A percentile compares a stretch with the other conserved stretches of the same genome.
Evolutionary conservation across 805 yeast species (phyloP).

Genomic region (Torulaspora indica): DNA sequence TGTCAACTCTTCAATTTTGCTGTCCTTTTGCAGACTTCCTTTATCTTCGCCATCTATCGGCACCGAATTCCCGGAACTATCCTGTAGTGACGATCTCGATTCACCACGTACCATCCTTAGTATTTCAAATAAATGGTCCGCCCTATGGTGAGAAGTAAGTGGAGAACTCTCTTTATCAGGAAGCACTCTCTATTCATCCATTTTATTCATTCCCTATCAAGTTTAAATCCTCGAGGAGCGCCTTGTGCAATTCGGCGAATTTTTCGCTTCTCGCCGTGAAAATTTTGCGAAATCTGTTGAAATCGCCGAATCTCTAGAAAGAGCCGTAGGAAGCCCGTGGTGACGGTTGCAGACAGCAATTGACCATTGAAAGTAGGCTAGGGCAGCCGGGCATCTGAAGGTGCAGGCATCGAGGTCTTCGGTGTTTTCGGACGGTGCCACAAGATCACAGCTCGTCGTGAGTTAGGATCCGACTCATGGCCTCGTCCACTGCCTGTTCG

Average conservation of each 20-base stretch:
- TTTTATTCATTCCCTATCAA: no score
- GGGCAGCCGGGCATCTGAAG: not conserved
- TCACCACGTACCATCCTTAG: conserved; percentile 7
- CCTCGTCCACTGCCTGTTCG: conserved; percentile 26
- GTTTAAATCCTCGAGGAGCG: not conserved
- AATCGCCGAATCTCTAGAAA: conserved; percentile 1
- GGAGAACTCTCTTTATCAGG: not conserved
- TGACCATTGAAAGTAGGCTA: no score
- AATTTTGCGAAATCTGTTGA: not conserved
- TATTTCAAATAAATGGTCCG: no score
- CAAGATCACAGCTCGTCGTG: conserved; percentile 23
- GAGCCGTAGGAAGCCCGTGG: not conserved
- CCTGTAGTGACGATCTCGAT: conserved; percentile 6
- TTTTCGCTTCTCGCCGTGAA: conserved; percentile 1
- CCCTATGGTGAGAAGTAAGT: no score
- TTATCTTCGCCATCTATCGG: conserved; percentile 7
- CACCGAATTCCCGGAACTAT: conserved; percentile 10
- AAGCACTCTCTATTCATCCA: no score
- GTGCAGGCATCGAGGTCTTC: not conserved
- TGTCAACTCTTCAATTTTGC: not conserved
- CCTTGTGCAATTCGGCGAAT: conserved; percentile 7
- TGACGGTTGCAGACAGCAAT: not conserved
- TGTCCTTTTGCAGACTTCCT: conserved; percentile 1
- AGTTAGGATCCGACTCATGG: conserved; percentile 24
- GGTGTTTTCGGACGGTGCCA: conserved; percentile 7